phyloP scores from a whole-genome alignment of 768 basidiomycete species.

The Collybia sp. region DNA sequence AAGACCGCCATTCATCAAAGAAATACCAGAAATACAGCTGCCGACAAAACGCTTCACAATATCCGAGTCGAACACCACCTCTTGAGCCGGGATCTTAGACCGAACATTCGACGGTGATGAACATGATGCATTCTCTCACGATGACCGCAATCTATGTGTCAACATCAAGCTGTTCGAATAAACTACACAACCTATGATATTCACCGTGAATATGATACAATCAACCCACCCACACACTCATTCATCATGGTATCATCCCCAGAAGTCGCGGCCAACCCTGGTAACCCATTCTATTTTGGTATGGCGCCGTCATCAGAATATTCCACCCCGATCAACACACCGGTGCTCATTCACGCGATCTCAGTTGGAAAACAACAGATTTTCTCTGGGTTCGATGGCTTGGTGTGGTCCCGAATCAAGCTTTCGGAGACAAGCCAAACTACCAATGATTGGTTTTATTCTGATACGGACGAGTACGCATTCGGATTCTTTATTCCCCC shows the following conservation, averaged over 20 bases:
- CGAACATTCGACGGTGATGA: conserved; percentile 23
- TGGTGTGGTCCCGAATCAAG: conserved; percentile 15
- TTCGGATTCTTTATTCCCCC: conserved; percentile 27
- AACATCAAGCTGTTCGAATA: conserved; percentile 20
- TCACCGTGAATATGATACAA: conserved; percentile 30
- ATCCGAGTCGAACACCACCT: conserved; percentile 18
- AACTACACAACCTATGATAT: conserved; percentile 44
- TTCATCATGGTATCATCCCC: conserved; percentile 28
- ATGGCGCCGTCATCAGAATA: conserved; percentile 26
- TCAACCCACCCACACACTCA: conserved; percentile 30
- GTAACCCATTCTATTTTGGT: conserved; percentile 26
- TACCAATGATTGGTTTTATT: conserved; percentile 23
- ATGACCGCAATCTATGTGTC: conserved; percentile 20
- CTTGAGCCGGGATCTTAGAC: conserved; percentile 19
- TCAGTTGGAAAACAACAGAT: conserved; percentile 13
- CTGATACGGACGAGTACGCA: conserved; percentile 14
- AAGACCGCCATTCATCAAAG: conserved; percentile 28
- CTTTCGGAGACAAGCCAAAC: conserved; percentile 4
- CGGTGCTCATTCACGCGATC: conserved; percentile 1
- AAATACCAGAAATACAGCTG: conserved; percentile 11
- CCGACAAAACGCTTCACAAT: background rate
- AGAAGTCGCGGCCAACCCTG: conserved; percentile 7
- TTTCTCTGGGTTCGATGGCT: conserved; percentile 38
- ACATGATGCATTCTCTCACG: conserved; percentile 14
- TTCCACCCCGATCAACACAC: conserved; percentile 20